These are phyloP conservation scores for Penicillium sp. DNA, from an alignment of 2,329 filamentous ascomycete species.

Conservation along the genomic window DNA sequence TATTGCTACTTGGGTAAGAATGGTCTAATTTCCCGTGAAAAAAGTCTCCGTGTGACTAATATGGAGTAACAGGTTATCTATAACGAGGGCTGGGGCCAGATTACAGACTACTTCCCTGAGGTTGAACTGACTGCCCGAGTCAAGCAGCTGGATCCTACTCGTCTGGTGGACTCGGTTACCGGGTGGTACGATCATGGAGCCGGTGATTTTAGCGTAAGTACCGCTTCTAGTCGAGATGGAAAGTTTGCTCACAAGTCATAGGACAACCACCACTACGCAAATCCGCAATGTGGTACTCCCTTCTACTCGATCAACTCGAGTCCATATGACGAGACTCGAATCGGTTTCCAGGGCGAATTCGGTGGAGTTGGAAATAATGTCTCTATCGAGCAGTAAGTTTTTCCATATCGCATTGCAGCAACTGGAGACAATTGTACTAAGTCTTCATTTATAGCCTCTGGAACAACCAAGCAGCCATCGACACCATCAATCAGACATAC, in stretches of 20 bases:
- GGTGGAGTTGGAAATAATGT: slow-evolving; percentile 71
- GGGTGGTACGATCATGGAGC: slow-evolving; percentile 72
- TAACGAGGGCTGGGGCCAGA: slow-evolving; percentile 74
- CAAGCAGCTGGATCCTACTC: slow-evolving; percentile 63
- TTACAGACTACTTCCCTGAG: slow-evolving; percentile 58
- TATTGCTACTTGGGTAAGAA: slow-evolving; percentile 66
- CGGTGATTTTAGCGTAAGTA: slow-evolving; percentile 61
- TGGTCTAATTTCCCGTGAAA: neutral
- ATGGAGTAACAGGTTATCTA: slow-evolving; percentile 61
- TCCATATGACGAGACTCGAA: slow-evolving; percentile 63
- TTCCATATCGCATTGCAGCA: neutral
- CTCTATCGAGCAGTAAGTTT: slow-evolving; percentile 61
- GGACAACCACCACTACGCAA: slow-evolving; percentile 75
- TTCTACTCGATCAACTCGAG: slow-evolving; percentile 64
- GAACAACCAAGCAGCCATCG: slow-evolving; percentile 64
- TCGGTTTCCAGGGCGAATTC: slow-evolving; percentile 73
- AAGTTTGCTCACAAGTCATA: slow-evolving; percentile 25
- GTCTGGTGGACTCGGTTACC: slow-evolving; percentile 65
- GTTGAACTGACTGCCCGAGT: slow-evolving; percentile 60
- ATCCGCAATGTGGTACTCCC: slow-evolving; percentile 71
- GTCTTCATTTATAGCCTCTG: slow-evolving; percentile 60
- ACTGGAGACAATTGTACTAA: neutral
- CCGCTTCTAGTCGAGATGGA: neutral
- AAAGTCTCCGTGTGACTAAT: neutral
- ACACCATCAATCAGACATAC: slow-evolving; percentile 68